Evolutionary conservation across 148 eudicot species (phyloP).

Genomic region (Mesembryanthemum crystallinum): DNA sequence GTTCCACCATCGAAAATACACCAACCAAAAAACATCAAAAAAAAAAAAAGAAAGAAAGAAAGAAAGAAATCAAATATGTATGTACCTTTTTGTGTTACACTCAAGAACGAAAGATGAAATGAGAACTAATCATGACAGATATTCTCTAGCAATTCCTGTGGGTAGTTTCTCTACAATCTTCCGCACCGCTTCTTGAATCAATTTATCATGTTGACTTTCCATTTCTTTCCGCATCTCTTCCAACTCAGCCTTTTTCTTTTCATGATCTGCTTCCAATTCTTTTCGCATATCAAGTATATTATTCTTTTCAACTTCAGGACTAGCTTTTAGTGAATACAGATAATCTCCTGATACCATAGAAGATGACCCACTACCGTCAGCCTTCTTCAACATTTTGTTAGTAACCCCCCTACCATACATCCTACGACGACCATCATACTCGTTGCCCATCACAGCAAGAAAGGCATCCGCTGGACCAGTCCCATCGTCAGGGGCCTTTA

Average conservation of each 20-base stretch:
- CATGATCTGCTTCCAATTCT: neutral
- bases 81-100: neutral
- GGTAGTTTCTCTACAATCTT: neutral
- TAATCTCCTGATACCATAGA: neutral
- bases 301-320: neutral
- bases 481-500: neutral
- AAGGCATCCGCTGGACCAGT: neutral
- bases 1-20: too few species aligned
- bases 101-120: neutral
- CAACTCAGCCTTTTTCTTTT: neutral
- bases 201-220: neutral
- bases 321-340: neutral
- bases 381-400: neutral
- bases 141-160: neutral
- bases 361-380: neutral
- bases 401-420: neutral
- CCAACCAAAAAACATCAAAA: too few species aligned
- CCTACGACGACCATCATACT: neutral
- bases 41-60: too few species aligned
- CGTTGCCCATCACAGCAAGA: neutral
- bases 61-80: too few species aligned
- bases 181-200: neutral
- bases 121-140: neutral
- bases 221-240: neutral
- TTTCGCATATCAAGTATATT: neutral